Evolutionary conservation across 2,329 filamentous ascomycete species (phyloP).

Genomic region (Botrytis galanthina): DNA sequence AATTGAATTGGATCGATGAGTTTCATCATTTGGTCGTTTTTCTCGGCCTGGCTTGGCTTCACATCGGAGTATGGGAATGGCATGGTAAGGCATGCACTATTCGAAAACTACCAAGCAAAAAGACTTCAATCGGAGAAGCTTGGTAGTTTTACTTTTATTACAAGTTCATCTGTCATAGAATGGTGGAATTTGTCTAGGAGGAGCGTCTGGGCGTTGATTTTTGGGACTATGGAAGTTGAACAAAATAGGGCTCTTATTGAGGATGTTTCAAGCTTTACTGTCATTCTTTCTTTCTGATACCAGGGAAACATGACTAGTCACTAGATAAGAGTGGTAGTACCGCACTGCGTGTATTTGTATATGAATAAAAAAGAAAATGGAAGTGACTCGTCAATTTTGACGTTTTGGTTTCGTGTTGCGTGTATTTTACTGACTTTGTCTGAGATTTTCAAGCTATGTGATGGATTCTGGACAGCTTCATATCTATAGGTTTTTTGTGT

Average conservation of each 20-base stretch:
- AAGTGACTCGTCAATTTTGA: not conserved
- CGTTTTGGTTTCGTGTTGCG: not conserved
- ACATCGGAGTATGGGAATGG: not conserved
- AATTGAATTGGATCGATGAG: not conserved
- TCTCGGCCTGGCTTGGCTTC: not conserved
- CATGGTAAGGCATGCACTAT: not conserved
- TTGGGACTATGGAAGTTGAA: not conserved
- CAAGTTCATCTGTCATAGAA: not conserved
- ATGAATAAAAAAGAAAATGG: not conserved
- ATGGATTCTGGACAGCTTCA: not conserved
- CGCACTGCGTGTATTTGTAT: not conserved
- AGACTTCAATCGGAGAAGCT: conserved; percentile 2
- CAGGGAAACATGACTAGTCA: not conserved
- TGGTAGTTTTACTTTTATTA: not conserved
- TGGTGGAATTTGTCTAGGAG: not conserved
- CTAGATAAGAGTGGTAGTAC: not conserved
- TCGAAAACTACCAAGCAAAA: not conserved
- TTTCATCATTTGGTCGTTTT: not conserved
- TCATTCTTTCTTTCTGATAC: not conserved
- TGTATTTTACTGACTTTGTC: not conserved
- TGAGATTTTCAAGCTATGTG: not conserved
- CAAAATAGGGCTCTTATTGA: not conserved
- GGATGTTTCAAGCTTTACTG: not conserved
- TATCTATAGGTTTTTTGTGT: not conserved
- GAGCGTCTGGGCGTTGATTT: not conserved